Evolutionary conservation across 1,139 yeast species (phyloP).

Genomic region (Magnusiomyces fungicola): DNA sequence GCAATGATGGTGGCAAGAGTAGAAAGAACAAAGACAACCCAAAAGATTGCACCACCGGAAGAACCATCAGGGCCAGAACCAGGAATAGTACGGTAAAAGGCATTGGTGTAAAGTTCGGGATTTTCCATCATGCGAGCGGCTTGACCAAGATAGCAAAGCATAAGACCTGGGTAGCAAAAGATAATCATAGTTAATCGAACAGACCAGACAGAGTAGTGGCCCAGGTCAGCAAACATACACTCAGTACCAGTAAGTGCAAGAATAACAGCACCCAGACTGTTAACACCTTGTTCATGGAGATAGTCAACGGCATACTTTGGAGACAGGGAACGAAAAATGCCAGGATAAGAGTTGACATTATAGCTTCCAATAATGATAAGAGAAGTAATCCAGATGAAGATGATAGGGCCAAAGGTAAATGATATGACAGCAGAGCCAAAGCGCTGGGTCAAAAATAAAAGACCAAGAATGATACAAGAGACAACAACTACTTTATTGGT

Average conservation of each 20-base stretch:
- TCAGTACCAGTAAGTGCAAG: conserved; percentile 54
- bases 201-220: conserved; percentile 47
- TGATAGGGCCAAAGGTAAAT: conserved; percentile 45
- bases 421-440: conserved; percentile 36
- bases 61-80: conserved; percentile 43
- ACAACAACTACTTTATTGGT: conserved; percentile 33
- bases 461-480: conserved; percentile 42
- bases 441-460: conserved; percentile 41
- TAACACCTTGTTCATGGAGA: conserved; percentile 35
- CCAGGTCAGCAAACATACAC: conserved; percentile 58
- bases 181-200: conserved; percentile 41
- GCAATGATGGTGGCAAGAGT: conserved; percentile 52
- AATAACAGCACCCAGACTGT: conserved; percentile 45
- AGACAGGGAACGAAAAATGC: conserved; percentile 42
- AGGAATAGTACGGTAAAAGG: conserved; percentile 44
- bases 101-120: conserved; percentile 43
- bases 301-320: conserved; percentile 46
- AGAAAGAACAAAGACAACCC: conserved; percentile 39
- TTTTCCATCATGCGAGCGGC: conserved; percentile 42
- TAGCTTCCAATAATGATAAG: conserved; percentile 42
- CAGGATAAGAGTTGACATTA: conserved; percentile 38
- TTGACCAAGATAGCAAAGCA: conserved; percentile 50
- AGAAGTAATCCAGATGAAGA: conserved; percentile 44
- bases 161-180: conserved; percentile 47
- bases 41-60: neutral